phyloP scores from a whole-genome alignment of 2,329 filamentous ascomycete genomes.

The Tricladium varicosporioides region DNA sequence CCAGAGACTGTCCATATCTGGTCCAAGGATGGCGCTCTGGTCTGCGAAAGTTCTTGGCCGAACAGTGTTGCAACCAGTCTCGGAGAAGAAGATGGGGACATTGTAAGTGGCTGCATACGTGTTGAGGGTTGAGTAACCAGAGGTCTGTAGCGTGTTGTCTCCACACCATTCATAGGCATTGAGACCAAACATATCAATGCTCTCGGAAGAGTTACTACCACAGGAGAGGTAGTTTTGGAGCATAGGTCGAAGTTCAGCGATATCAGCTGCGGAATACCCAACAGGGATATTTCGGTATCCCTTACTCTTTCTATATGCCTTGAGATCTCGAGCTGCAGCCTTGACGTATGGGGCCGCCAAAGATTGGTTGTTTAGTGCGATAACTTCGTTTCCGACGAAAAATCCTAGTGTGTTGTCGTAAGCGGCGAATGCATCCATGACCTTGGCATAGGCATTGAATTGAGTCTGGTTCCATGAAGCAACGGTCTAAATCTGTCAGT shows the following conservation, averaged over 20 bases:
- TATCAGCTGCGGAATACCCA: constrained; percentile 86
- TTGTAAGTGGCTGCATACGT: constrained; percentile 66
- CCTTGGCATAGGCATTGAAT: constrained; percentile 46
- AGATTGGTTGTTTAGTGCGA: constrained; percentile 59
- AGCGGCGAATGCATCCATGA: constrained; percentile 35
- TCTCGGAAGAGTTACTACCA: constrained; percentile 64
- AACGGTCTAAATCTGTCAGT: constrained; percentile 41
- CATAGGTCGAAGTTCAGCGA: constrained; percentile 63
- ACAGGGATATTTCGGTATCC: constrained; percentile 78
- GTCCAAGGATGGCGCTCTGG: constrained; percentile 73
- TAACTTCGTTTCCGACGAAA: constrained; percentile 86
- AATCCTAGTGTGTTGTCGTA: constrained; percentile 82
- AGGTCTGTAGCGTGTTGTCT: constrained; percentile 47
- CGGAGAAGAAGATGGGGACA: constrained; percentile 87
- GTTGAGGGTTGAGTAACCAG: constrained; percentile 71
- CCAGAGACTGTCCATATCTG: constrained; percentile 66
- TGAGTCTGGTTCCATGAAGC: constrained; percentile 74
- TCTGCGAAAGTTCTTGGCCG: constrained; percentile 65
- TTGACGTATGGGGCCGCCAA: constrained; percentile 78
- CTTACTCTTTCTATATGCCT: constrained; percentile 73
- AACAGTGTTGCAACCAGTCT: constrained; percentile 76
- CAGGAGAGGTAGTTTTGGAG: constrained; percentile 75
- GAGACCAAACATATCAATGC: constrained; percentile 79
- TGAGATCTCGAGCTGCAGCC: constrained; percentile 77
- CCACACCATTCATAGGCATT: constrained; percentile 86